Base-by-base conservation (phyloP, 805 yeast species). In the Metschnikowia borealis region DNA sequence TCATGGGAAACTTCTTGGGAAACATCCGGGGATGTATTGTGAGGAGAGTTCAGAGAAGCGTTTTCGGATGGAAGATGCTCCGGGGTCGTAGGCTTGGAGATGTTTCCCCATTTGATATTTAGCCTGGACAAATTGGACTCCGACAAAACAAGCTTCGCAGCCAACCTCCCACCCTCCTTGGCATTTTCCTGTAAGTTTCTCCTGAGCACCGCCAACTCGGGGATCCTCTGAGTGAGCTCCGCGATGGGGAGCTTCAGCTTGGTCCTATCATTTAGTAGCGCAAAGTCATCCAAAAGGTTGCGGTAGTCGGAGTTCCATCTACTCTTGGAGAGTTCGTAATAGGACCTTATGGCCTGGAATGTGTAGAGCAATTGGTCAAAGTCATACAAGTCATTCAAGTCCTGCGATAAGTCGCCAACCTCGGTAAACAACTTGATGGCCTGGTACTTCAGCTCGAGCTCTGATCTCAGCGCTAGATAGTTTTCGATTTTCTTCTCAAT, bases 131-230 rank as follows among this genome's bases (percentile, higher is more conserved):
- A 32, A 29, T 38, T 36, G 14, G 42, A 44, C n/a, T 26, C 20
- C 36, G 50, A 48, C n/a, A 50, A 43, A 31, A 50, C 53, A 48
- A 57, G 47, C 52, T 46, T 60, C 23, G 53, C 48, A n/a, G 61
- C 58, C 6, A 68, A 53, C 46, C 59, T 60, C 2, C 68, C 71
- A 4, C 68, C 73, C 47, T 67, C 70, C 18, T 54, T 50, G 7
- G 73, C 71, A 44, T 62, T 68, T 35, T 67, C 70, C 38, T 49
- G 51, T 15, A 65, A 53, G 38, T 62, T 64, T 17, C 70, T 57
- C 44, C 73, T 57, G 23, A 66, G 51, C n/a, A 62, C 63, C 5
- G 66, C 61, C 39, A 69, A 54, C 20, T 49, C 59, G 7, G 61
- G 67, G 8, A 57, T 53, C 36, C 41, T 55, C 10, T 53, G 54